Percentiles rank a stretch among this genome's conserved stretches.
Evolutionary conservation across 768 basidiomycete genomes (phyloP).

Genomic region (Thelephora aurantiotincta): DNA sequence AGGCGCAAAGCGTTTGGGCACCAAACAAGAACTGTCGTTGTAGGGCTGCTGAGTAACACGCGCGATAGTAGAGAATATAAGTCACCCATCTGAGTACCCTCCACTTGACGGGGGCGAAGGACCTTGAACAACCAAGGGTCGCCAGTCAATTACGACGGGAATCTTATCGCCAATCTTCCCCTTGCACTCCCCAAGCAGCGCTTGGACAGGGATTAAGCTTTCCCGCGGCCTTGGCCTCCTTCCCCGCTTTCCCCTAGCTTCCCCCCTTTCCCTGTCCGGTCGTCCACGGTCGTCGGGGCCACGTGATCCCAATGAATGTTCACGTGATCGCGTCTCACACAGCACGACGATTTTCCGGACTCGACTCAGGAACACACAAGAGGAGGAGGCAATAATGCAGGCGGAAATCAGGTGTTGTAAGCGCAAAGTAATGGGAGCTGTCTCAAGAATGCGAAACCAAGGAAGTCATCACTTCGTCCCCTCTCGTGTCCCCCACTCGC

Average conservation of each 20-base stretch:
- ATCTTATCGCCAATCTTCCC: constrained; percentile 62
- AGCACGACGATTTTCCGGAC: too few species aligned
- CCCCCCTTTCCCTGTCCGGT: constrained; percentile 65
- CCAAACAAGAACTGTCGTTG: constrained; percentile 76
- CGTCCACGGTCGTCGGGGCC: constrained; percentile 75
- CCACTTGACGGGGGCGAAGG: constrained; percentile 95
- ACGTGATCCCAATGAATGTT: neutral
- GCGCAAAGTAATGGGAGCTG: too few species aligned
- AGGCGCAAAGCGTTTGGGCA: constrained; percentile 17
- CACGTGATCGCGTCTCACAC: constrained; percentile 15
- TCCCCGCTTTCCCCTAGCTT: constrained; percentile 45
- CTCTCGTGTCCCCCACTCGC: too few species aligned
- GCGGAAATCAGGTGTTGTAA: neutral
- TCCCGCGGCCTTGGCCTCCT: constrained; percentile 50
- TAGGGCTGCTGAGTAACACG: constrained; percentile 1
- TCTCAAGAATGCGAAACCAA: too few species aligned
- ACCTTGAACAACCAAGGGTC: constrained; percentile 80
- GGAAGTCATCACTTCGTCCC: neutral
- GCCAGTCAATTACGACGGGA: constrained; percentile 94
- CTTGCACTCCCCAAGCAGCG: constrained; percentile 55
- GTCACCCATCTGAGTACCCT: constrained; percentile 78
- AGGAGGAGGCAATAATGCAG: too few species aligned
- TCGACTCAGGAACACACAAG: too few species aligned
- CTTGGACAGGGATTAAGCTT: constrained; percentile 89
- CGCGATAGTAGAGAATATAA: neutral